Base-by-base conservation (phyloP, 2,329 filamentous ascomycete genomes). In the Chaetomiaceae sp. region DNA sequence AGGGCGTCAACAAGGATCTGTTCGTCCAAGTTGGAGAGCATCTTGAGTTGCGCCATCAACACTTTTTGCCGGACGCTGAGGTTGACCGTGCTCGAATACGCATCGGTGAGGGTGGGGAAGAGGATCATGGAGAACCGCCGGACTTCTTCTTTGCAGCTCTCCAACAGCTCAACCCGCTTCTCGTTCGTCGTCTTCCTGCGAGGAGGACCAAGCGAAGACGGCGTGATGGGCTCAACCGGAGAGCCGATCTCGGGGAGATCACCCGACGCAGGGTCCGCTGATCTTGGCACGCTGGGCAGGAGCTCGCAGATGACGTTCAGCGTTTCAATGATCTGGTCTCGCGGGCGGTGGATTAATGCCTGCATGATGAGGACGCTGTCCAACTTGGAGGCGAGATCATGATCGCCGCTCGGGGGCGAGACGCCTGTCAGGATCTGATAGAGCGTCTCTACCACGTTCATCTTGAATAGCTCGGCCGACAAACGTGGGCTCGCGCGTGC, bases 361-460 rank as follows among this genome's bases (percentile, higher is more conserved):
- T 99, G 93, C 95, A 99, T 99, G 62, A 99, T 93, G 40, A 99
- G 82, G 49, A 97, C 92, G 64, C 90, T 96, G 68, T 97, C 92
- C 57, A 97, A 86, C 70, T 95, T 96, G 33, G 82, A 86, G 25
- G 84, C 86, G 51, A 89, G 81, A 65, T 92, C 85, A 31, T 90
- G 84, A 1, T 79, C 84, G 30, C 86, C 87, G 55, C 76, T 81
- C 0, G 93, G 93, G 2, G 93, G 91, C 0, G 93, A 97, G 2
- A 99, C 89, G 17, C 93, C 93, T 0, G 93, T 97, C 44, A 99
- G 72, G 37, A 99, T 97, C 68, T 99, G 93, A 65, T 97, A 99
- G 2, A 99, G 75, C 0, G 93, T 99, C 68, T 97, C 93, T 21
- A 99, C 93, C 48, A 99, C 87, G 60, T 96, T 92, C 79, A 97